Evolutionary conservation across 306 rosid species (phyloP), one percentile per base, ranked within the genome.

Genomic region (Dryas alaskensis): DNA sequence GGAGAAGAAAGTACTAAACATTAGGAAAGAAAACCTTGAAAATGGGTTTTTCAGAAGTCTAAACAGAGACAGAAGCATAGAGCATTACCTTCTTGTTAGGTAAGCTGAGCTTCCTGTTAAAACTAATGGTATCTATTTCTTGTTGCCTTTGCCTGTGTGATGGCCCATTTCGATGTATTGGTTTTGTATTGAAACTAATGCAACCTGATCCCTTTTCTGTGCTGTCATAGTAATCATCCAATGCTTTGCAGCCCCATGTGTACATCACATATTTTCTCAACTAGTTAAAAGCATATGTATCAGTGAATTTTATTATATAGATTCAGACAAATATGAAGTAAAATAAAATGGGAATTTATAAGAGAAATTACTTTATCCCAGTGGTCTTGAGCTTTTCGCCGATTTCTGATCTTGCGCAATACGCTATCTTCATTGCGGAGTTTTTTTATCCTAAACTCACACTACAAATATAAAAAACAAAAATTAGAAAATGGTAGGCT

Each of bases 251-350:
- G 70, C 87, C 92, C 46, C 88, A 92, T 1, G 99, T 92, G 83
- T 73, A 95, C 85, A 65, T 95, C 27, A 95, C 99, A 68, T 92
- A 95, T 87, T 95, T 95, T 84, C 99, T 92, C 90, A 95, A 80
- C 99, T 95, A 81, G 79, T 74, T 61, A 67, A 67, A 79, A 64
- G 65, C 16, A 62, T 19, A 81, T 51, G 65, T 44, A 65, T 52
- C 51, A 73, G 82, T 73, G 81, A 81, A 64, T 46, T 27, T 43
- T 53, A 25, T 7, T 12, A 2, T 25, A 52, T 39, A 16, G 44
- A 70, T 4, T 43, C 65, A 7, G 51, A 70, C n/a, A 10, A 40
- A 54, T 17, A 55, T 54, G 57, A 60, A 73, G n/a, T n/a, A 39
- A 62, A 79, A 65, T 65, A 52, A 40, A 45, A 74, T 40, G 31